Evolutionary conservation across 139 green algal genomes (phyloP).

Genomic region (Astrephomene gubernaculifera): DNA sequence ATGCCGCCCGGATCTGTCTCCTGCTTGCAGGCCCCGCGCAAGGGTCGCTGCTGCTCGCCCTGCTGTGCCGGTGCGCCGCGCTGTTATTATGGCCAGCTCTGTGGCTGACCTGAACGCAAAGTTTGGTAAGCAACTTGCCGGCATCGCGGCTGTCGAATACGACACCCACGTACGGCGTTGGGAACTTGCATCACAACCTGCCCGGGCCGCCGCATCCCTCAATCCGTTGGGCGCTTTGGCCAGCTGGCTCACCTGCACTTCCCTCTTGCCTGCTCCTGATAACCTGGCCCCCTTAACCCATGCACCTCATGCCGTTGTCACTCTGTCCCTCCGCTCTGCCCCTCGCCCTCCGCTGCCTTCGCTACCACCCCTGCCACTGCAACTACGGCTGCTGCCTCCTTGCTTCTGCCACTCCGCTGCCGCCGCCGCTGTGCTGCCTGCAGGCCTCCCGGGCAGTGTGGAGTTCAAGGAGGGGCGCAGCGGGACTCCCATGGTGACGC

Average conservation of each 20-base stretch:
- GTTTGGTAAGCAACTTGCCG: constrained; percentile 62
- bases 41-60: background rate
- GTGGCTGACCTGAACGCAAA: constrained; percentile 63
- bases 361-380: too few relatives aligned
- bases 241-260: too few relatives aligned
- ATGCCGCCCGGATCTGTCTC: background rate
- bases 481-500: constrained; percentile 59
- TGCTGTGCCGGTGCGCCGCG: background rate
- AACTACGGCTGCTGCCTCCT: too few relatives aligned
- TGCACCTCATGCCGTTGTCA: background rate
- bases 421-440: background rate
- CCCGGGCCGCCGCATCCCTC: too few relatives aligned
- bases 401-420: too few relatives aligned
- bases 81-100: constrained; percentile 26
- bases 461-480: constrained; percentile 68
- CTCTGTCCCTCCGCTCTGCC: background rate
- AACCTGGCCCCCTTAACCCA: background rate
- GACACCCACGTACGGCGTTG: too few relatives aligned
- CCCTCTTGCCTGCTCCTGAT: background rate
- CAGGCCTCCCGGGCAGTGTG: constrained; percentile 77
- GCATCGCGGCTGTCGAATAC: too few relatives aligned
- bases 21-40: background rate
- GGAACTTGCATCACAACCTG: too few relatives aligned
- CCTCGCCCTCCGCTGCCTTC: too few relatives aligned
- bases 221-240: too few relatives aligned